These are phyloP conservation scores for Thymus mandschuricus DNA, from an alignment of 257 asterid species.

Conservation along the genomic window DNA sequence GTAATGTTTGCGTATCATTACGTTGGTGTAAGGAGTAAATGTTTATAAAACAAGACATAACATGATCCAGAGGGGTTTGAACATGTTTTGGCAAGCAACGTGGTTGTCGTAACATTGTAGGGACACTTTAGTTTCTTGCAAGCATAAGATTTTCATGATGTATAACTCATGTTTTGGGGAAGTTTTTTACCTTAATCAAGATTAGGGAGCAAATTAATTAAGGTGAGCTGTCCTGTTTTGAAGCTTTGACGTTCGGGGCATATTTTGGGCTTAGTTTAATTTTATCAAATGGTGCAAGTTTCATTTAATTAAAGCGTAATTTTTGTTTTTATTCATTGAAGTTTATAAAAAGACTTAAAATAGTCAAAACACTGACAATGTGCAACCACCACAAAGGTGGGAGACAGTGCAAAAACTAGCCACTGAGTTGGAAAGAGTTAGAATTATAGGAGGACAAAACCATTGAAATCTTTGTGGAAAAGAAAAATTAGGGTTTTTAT, in stretches of 20 bases:
- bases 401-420: background rate
- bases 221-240: background rate
- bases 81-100: background rate
- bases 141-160: background rate
- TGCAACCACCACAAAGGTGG: background rate
- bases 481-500: no score
- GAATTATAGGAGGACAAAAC: background rate
- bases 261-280: no score
- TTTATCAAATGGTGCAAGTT: background rate
- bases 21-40: no score
- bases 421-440: background rate
- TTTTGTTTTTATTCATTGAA: background rate
- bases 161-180: background rate
- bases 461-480: background rate
- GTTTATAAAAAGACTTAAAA: no score
- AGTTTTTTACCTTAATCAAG: background rate
- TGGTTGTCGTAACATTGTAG: background rate
- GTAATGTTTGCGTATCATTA: no score
- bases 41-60: no score
- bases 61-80: no score
- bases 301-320: background rate
- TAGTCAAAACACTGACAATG: no score
- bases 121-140: slow-evolving; percentile 14
- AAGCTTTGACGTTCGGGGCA: background rate
- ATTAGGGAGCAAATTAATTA: background rate